A percentile compares a stretch with the other conserved stretches of the same genome.
Conservation (phyloP, 257 asterid genomes). For the Linderniella brevidens region DNA sequence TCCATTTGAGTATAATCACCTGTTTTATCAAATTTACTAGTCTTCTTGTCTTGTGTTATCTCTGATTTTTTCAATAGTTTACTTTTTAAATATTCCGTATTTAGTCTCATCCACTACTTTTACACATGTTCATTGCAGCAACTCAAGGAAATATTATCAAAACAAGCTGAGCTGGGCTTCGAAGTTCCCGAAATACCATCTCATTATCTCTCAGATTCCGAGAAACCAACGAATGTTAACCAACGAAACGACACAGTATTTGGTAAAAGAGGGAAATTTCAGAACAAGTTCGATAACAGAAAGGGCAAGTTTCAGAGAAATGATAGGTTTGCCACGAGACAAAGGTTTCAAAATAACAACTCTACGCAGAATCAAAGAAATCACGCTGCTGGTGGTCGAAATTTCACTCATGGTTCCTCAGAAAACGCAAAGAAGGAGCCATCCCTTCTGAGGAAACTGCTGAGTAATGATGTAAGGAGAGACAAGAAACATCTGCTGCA, state of each 20-base stretch:
- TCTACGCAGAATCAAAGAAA: constrained; percentile 17
- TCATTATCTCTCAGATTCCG: constrained; percentile 54
- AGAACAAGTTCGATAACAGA: no score
- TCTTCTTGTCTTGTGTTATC: not conserved
- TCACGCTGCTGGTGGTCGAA: constrained; percentile 15
- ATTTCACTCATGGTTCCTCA: constrained; percentile 7
- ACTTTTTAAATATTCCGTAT: not conserved
- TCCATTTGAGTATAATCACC: not conserved
- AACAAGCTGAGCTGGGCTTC: constrained; percentile 89
- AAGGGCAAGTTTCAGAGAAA: constrained; percentile 12
- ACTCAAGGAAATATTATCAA: constrained; percentile 79
- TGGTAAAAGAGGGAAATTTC: constrained; percentile 37
- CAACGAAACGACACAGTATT: constrained; percentile 32
- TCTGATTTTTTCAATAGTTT: not conserved
- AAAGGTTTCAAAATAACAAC: constrained; percentile 13
- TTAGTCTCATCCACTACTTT: no score
- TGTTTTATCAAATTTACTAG: not conserved
- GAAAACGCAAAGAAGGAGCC: constrained; percentile 25
- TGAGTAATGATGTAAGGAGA: constrained; percentile 51
- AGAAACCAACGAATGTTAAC: constrained; percentile 23
- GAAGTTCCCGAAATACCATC: constrained; percentile 95
- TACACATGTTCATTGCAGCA: constrained; percentile 25
- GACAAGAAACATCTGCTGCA: constrained; percentile 62
- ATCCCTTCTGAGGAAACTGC: constrained; percentile 55
- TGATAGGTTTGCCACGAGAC: constrained; percentile 29